phyloP scores from a whole-genome alignment of 1,284 basidiomycete genomes.

The Ceratobasidium sp. region DNA sequence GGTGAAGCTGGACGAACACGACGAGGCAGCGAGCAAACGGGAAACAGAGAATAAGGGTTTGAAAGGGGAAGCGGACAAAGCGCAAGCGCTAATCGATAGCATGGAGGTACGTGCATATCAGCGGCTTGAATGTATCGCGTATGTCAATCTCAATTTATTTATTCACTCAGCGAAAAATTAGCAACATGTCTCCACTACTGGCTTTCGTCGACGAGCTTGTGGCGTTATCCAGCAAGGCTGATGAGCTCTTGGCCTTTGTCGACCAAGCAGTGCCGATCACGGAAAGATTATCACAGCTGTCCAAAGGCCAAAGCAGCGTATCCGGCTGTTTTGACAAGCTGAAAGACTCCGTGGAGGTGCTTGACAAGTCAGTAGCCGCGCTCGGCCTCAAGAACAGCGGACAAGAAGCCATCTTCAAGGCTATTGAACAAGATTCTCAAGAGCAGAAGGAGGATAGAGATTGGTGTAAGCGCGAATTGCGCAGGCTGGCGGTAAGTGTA shows the following conservation, averaged over 20 bases:
- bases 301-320: not conserved
- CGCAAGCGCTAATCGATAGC: too few relatives aligned
- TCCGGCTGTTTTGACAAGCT: not conserved
- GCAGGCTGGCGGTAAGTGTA: too few relatives aligned
- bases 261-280: not conserved
- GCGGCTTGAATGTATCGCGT: too few relatives aligned
- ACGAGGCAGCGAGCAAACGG: too few relatives aligned
- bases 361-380: not conserved
- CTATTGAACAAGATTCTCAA: constrained; percentile 6
- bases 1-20: too few relatives aligned
- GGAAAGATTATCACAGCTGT: not conserved
- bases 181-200: too few relatives aligned
- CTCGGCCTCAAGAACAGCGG: not conserved
- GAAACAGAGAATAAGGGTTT: too few relatives aligned
- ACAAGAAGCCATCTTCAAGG: not conserved
- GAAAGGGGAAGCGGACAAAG: too few relatives aligned
- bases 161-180: too few relatives aligned
- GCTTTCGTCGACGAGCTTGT: not conserved
- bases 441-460: constrained; percentile 3
- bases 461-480: not conserved
- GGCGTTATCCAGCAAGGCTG: not conserved
- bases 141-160: too few relatives aligned
- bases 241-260: not conserved
- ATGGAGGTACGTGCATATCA: too few relatives aligned
- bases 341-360: not conserved